Percentiles rank a stretch among this genome's conserved stretches.
Conservation (phyloP, 2,329 filamentous ascomycete genomes). For the Pseudogymnoascus sp. region DNA sequence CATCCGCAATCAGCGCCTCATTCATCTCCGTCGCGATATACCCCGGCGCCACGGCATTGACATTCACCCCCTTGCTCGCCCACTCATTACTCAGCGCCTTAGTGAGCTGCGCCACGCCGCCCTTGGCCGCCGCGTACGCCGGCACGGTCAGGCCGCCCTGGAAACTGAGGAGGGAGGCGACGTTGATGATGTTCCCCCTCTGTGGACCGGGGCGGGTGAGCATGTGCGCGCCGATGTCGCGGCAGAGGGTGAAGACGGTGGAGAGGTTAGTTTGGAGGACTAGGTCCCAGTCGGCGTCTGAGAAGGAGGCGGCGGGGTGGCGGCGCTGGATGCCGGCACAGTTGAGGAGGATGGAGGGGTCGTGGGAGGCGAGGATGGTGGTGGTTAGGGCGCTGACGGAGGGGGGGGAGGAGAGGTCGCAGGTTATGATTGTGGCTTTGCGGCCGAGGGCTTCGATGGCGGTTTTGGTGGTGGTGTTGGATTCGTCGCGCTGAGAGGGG, state of each 20-base stretch:
- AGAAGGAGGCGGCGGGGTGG: slow-evolving; percentile 68
- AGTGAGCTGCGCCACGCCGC: slow-evolving; percentile 72
- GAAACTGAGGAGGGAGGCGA: slow-evolving; percentile 71
- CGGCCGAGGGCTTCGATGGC: slow-evolving; percentile 58
- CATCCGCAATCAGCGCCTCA: slow-evolving; percentile 65
- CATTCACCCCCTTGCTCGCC: slow-evolving; percentile 68
- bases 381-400: slow-evolving; percentile 56
- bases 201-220: slow-evolving; percentile 48
- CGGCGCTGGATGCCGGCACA: slow-evolving; percentile 80
- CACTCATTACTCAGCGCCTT: slow-evolving; percentile 84
- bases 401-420: slow-evolving; percentile 55
- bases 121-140: slow-evolving; percentile 77
- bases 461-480: slow-evolving; percentile 43
- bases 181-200: slow-evolving; percentile 68
- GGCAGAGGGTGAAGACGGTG: slow-evolving; percentile 69
- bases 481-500: slow-evolving; percentile 21
- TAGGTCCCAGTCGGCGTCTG: slow-evolving; percentile 67
- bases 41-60: slow-evolving; percentile 83
- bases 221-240: slow-evolving; percentile 74
- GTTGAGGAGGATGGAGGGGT: slow-evolving; percentile 66
- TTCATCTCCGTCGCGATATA: slow-evolving; percentile 98
- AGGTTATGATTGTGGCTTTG: slow-evolving; percentile 58
- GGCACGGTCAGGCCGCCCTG: slow-evolving; percentile 81
- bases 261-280: slow-evolving; percentile 82
- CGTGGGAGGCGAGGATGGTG: slow-evolving; percentile 49